Percentiles rank a stretch among this genome's conserved stretches.
phyloP scores from a whole-genome alignment of 2,329 filamentous ascomycete species.

The Aspergillus neoniger region DNA sequence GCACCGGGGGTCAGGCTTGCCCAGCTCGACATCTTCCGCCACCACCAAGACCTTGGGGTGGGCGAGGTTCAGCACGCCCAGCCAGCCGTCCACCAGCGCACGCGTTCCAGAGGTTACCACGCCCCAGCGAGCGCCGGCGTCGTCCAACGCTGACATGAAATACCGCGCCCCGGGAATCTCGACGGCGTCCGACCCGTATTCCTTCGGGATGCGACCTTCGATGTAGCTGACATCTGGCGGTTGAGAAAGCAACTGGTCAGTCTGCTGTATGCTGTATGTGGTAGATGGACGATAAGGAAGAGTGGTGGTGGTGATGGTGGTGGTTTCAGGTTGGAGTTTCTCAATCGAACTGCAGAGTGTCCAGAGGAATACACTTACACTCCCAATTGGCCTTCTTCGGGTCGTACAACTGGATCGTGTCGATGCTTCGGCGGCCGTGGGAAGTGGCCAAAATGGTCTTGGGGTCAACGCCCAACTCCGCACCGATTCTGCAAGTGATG shows the following conservation, averaged over 20 bases:
- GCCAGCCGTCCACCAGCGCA: slow-evolving; percentile 70
- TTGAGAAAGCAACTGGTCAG: slow-evolving; percentile 1
- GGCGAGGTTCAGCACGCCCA: slow-evolving; percentile 66
- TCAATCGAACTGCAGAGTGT: background rate
- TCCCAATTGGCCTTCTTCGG: slow-evolving; percentile 90
- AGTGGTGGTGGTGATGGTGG: background rate
- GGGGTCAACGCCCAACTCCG: slow-evolving; percentile 82
- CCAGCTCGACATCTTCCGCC: slow-evolving; percentile 72
- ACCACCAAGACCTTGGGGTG: slow-evolving; percentile 68
- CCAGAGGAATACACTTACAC: slow-evolving; percentile 60
- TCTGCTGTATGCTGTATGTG: background rate
- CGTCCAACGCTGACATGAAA: slow-evolving; percentile 68
- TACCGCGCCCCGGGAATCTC: slow-evolving; percentile 82
- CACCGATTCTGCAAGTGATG: slow-evolving; percentile 52
- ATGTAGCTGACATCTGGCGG: slow-evolving; percentile 71
- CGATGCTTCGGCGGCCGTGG: slow-evolving; percentile 87
- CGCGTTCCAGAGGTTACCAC: slow-evolving; percentile 75
- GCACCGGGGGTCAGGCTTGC: slow-evolving; percentile 76
- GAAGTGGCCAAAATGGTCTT: slow-evolving; percentile 83
- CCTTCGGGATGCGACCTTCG: slow-evolving; percentile 74
- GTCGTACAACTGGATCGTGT: slow-evolving; percentile 75
- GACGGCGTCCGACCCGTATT: slow-evolving; percentile 74
- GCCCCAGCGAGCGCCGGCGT: slow-evolving; percentile 70
- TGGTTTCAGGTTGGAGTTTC: background rate
- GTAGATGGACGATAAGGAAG: too few relatives aligned